phyloP scores from a whole-genome alignment of 257 asterid genomes.

The Salvia splendens region DNA sequence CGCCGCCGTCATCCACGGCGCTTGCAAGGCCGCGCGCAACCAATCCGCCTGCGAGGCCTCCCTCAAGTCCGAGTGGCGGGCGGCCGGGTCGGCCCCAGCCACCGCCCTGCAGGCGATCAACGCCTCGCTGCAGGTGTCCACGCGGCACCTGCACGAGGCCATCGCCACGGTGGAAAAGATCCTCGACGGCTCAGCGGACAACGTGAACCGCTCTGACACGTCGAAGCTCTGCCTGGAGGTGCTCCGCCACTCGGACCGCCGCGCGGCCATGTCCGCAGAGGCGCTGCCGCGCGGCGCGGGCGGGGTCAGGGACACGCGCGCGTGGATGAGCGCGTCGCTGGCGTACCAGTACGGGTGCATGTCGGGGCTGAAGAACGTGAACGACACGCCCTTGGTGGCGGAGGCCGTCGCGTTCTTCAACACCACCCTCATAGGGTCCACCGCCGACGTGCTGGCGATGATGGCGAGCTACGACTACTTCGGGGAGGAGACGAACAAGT shows the following conservation, averaged over 20 bases:
- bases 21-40: slow-evolving; percentile 40
- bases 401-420: slow-evolving; percentile 45
- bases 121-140: slow-evolving; percentile 43
- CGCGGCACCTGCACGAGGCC: slow-evolving; percentile 36
- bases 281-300: slow-evolving; percentile 37
- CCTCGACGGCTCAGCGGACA: slow-evolving; percentile 33
- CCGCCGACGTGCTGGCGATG: slow-evolving; percentile 56
- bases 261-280: slow-evolving; percentile 33
- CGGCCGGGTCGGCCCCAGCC: neutral
- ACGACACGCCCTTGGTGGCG: slow-evolving; percentile 44
- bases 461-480: slow-evolving; percentile 48
- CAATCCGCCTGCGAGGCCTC: slow-evolving; percentile 40
- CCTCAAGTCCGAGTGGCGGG: slow-evolving; percentile 12
- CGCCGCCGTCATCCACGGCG: slow-evolving; percentile 17
- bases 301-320: slow-evolving; percentile 61
- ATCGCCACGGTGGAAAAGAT: slow-evolving; percentile 40
- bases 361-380: slow-evolving; percentile 53
- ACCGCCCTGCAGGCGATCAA: slow-evolving; percentile 34
- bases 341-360: slow-evolving; percentile 58
- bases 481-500: slow-evolving; percentile 44
- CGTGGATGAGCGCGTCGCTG: slow-evolving; percentile 70
- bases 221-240: slow-evolving; percentile 50
- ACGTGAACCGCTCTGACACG: slow-evolving; percentile 48
- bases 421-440: slow-evolving; percentile 39
- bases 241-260: slow-evolving; percentile 43